These are phyloP conservation scores for Candida quercuum DNA, from an alignment of 805 yeast genomes.

Conservation along the genomic window DNA sequence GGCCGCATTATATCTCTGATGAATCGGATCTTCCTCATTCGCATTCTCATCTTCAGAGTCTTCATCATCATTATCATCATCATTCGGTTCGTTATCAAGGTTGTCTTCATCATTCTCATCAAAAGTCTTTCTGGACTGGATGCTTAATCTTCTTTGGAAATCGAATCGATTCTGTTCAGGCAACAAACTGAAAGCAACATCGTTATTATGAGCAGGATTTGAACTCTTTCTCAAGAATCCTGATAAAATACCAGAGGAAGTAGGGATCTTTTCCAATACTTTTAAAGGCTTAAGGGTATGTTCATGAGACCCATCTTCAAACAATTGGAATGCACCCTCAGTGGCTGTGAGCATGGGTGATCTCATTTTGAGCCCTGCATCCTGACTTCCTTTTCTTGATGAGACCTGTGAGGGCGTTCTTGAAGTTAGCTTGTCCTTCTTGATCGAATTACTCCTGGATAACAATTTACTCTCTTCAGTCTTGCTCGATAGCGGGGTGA, in stretches of 20 bases:
- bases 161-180: conserved; percentile 25
- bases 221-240: conserved; percentile 18
- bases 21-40: not conserved
- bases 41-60: conserved; percentile 5
- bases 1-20: conserved; percentile 26
- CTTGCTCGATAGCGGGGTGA: not conserved
- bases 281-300: conserved; percentile 18
- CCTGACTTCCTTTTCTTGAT: not conserved
- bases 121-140: conserved; percentile 20
- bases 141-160: conserved; percentile 23
- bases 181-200: conserved; percentile 22
- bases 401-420: not conserved
- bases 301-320: conserved; percentile 21
- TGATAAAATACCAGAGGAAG: conserved; percentile 15
- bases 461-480: not conserved
- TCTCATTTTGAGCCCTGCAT: not conserved
- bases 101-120: conserved; percentile 15
- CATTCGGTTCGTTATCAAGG: conserved; percentile 3
- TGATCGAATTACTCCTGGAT: not conserved
- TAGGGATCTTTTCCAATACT: conserved; percentile 19
- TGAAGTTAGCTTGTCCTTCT: not conserved
- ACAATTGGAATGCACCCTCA: conserved; percentile 15
- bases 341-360: not conserved
- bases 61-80: conserved; percentile 4
- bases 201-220: conserved; percentile 5